Percentiles rank a stretch among this genome's conserved stretches.
These are phyloP conservation scores for Lactarius sanguifluus DNA, from an alignment of 768 basidiomycete species.

Conservation along the genomic window DNA sequence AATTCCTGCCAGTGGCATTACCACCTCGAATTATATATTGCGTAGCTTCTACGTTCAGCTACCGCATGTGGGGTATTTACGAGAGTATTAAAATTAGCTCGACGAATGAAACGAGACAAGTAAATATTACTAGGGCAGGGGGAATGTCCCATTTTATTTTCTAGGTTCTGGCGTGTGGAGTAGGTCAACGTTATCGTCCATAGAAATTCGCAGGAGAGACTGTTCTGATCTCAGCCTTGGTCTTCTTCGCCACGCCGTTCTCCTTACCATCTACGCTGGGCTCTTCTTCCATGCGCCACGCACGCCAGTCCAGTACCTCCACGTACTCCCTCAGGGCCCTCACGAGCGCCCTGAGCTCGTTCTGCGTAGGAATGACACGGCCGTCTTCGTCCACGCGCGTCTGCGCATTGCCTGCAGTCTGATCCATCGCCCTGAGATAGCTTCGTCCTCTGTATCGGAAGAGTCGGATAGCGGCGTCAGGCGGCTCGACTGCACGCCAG, in stretches of 20 bases:
- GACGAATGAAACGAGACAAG: neutral
- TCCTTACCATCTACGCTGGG: slow-evolving; percentile 12
- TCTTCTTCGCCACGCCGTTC: slow-evolving; percentile 15
- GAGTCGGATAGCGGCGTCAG: slow-evolving; percentile 18
- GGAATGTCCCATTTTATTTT: neutral
- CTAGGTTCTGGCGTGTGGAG: neutral
- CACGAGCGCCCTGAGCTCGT: slow-evolving; percentile 48
- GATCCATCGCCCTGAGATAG: slow-evolving; percentile 27
- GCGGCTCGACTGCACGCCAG: slow-evolving; percentile 6
- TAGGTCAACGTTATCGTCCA: slow-evolving; percentile 4
- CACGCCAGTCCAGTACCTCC: slow-evolving; percentile 58
- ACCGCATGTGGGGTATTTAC: slow-evolving; percentile 6
- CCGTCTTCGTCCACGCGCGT: slow-evolving; percentile 24
- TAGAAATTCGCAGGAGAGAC: slow-evolving; percentile 21
- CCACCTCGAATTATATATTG: slow-evolving; percentile 17
- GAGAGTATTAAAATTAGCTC: slow-evolving; percentile 12
- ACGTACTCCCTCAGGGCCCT: slow-evolving; percentile 60
- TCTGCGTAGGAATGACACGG: slow-evolving; percentile 32
- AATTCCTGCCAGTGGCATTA: slow-evolving; percentile 7
- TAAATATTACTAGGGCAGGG: slow-evolving; percentile 10
- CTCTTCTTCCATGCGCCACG: slow-evolving; percentile 38
- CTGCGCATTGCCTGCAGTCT: slow-evolving; percentile 23
- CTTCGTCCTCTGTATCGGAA: slow-evolving; percentile 16
- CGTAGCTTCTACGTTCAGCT: slow-evolving; percentile 3
- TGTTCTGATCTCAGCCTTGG: slow-evolving; percentile 11